A percentile compares a stretch with the other conserved stretches of the same genome.
Conservation (phyloP, 2,329 filamentous ascomycete species). For the Fusarium papillatum region DNA sequence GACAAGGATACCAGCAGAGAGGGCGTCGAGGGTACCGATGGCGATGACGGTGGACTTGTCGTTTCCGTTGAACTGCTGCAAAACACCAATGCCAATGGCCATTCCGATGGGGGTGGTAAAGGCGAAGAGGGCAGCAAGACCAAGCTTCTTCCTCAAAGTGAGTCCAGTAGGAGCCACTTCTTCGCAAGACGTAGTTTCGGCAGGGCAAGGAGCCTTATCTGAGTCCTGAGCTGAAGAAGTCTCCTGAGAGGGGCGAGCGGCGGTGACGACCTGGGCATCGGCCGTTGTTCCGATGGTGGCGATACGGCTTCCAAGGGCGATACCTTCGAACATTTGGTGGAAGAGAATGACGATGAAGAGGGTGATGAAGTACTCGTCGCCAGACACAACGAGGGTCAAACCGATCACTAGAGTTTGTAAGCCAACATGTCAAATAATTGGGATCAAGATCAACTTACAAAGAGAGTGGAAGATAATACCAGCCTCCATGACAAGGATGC, state of each 20-base stretch:
- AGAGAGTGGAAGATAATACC: slow-evolving; percentile 84
- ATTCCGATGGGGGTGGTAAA: slow-evolving; percentile 84
- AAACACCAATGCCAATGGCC: slow-evolving; percentile 82
- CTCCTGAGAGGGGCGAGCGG: slow-evolving; percentile 37
- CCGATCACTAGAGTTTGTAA: slow-evolving; percentile 66
- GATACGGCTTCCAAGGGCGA: slow-evolving; percentile 80
- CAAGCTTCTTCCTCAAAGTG: slow-evolving; percentile 64
- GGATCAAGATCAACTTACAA: slow-evolving; percentile 55
- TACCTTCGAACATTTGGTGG: slow-evolving; percentile 84
- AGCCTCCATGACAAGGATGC: slow-evolving; percentile 78
- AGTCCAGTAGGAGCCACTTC: slow-evolving; percentile 41
- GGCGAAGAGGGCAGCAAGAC: slow-evolving; percentile 75
- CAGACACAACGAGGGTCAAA: slow-evolving; percentile 72
- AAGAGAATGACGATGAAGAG: slow-evolving; percentile 80
- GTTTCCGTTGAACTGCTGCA: slow-evolving; percentile 81
- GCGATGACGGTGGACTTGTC: slow-evolving; percentile 77
- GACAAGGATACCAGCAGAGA: slow-evolving; percentile 82
- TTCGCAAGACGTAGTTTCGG: slow-evolving; percentile 34
- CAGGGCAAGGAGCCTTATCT: slow-evolving; percentile 44
- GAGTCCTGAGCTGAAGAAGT: slow-evolving; percentile 33
- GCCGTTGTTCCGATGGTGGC: slow-evolving; percentile 64
- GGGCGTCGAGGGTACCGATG: slow-evolving; percentile 79
- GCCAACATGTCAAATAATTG: neutral
- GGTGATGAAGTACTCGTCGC: slow-evolving; percentile 67
- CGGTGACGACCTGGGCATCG: slow-evolving; percentile 32